Evolutionary conservation across 371 early-diverging fungal species (phyloP), one percentile per base, ranked within the genome.

Genomic region (Lichtheimia ornata): DNA sequence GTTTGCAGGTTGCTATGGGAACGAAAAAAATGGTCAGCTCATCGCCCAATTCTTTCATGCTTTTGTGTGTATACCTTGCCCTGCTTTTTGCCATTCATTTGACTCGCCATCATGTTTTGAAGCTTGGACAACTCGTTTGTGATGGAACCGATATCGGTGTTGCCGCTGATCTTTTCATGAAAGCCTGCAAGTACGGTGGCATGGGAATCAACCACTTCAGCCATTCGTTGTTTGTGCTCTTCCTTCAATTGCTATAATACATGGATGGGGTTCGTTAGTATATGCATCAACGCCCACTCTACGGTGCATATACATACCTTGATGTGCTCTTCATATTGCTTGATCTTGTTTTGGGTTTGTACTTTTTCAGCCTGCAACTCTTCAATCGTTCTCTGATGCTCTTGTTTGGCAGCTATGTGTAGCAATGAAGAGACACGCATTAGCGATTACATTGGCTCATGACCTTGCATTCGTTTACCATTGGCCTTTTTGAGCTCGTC

Each of bases 101-200:
- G 40, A 27, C 28, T 5, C 15, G 40, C 57, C 57, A 56, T 20
- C 22, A 56, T 41, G 40, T 56, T 44, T 25, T n/a, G 20, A 42
- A 56, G 14, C 40, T 22, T 55, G 28, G 43, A 11, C 14, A 55
- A 15, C 25, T 17, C 22, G 20, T 42, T 17, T 14, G 28, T 17
- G 7, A 56, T 17, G 13, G 25, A 27, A 24, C 43, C 45, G 22
- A 56, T 20, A 41, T 42, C 57, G 25, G 57, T 22, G 9, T 43
- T 41, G 15, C 43, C 43, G 5, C 43, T 56, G 6, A 56, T 42
- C 43, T 56, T 25, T 14, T 56, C 57, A 25, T 56, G 43, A 22
- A 56, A 56, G n/a, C 45, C 57, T 44, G 57, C 57, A 42, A 56
- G 43, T n/a, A 56, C 57, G 20, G 17, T 17, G 4, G 57, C 57